Evolutionary conservation across 371 early-diverging fungal species (phyloP).

Genomic region (Mortierella sp.): DNA sequence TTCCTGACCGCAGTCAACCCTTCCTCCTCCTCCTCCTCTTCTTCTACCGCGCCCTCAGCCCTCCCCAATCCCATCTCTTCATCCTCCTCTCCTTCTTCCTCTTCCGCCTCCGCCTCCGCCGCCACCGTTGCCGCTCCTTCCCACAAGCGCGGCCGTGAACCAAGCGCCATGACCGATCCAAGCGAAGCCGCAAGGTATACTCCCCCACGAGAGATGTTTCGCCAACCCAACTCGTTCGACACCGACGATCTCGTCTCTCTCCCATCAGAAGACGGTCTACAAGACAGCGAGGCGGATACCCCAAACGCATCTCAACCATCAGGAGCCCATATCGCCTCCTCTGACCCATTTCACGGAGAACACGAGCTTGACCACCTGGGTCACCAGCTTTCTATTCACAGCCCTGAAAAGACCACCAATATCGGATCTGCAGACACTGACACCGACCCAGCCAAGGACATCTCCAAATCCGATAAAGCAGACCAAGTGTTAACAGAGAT

Average conservation of each 20-base stretch:
- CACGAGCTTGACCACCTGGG: constrained; percentile 33
- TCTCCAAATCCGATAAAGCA: no score
- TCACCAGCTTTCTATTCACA: constrained; percentile 43
- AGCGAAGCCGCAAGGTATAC: constrained; percentile 52
- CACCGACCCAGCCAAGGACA: neutral
- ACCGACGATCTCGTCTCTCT: constrained; percentile 17
- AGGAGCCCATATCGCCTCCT: neutral
- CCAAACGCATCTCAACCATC: neutral
- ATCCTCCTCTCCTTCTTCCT: constrained; percentile 7
- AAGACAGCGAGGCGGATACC: constrained; percentile 10
- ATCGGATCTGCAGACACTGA: constrained; percentile 3
- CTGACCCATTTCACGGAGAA: constrained; percentile 22
- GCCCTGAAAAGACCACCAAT: constrained; percentile 33
- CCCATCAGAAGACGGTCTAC: constrained; percentile 14
- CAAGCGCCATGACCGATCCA: constrained; percentile 47
- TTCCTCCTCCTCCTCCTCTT: no score
- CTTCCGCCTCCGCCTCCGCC: neutral
- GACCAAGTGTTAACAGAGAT: no score
- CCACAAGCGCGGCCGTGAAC: constrained; percentile 51
- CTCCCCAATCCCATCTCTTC: no score
- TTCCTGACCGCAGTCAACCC: no score
- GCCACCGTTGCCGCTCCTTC: constrained; percentile 13
- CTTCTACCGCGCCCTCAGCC: no score
- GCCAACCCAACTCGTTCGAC: constrained; percentile 6
- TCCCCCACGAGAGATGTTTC: constrained; percentile 52